Percentiles rank a stretch among this genome's conserved stretches.
Conservation (phyloP, 345 rosid genomes). For the rapeseed (Brassica napus) region Da-Ae NC_063446.1:6549001-6549500, state of each 20-base stretch:
- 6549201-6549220: no score
- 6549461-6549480: conserved; percentile 52
- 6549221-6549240: no score
- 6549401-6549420: conserved; percentile 13
- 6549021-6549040: background rate
- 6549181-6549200: no score
- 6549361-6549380: background rate
- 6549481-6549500: conserved; percentile 58
- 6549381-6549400: background rate
- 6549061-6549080: background rate
- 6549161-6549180: conserved; percentile 8
- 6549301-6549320: background rate
- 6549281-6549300: background rate
- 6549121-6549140: background rate
- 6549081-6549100: background rate
- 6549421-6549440: background rate
- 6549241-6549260: no score
- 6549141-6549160: background rate
- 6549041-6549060: conserved; percentile 26
- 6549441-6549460: conserved; percentile 80
- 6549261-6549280: no score
- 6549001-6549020: background rate
- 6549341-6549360: no score
- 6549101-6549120: background rate
- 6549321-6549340: no score